These are phyloP conservation scores for Cyberlindnera bimundalis DNA, from an alignment of 805 yeast species.

Conservation along the genomic window DNA sequence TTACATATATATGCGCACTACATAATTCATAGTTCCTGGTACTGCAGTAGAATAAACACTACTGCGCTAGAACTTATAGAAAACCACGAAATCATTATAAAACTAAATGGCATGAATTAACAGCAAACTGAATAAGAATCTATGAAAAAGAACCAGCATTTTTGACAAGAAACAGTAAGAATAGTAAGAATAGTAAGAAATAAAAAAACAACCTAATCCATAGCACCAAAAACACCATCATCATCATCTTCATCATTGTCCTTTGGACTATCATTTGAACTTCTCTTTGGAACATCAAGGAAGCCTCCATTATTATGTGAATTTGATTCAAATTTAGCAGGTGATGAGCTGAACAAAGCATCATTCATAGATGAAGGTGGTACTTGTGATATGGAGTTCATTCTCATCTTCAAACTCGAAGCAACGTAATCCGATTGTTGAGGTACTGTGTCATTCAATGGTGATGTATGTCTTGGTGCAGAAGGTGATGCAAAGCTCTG, in stretches of 20 bases:
- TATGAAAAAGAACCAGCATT: too few species aligned
- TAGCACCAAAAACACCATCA: constrained; percentile 36
- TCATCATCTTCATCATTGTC: constrained; percentile 22
- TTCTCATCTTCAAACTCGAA: constrained; percentile 28
- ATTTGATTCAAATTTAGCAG: constrained; percentile 13
- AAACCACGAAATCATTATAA: too few species aligned
- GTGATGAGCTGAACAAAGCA: constrained; percentile 7
- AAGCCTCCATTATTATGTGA: constrained; percentile 31
- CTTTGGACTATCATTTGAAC: constrained; percentile 11
- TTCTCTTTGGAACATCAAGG: constrained; percentile 28
- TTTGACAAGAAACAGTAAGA: too few species aligned
- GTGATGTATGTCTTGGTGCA: constrained; percentile 8
- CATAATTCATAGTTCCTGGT: too few species aligned
- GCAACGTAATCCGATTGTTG: constrained; percentile 3
- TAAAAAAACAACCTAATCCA: constrained; percentile 27
- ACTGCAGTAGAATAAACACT: too few species aligned
- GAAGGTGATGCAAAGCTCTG: constrained; percentile 1
- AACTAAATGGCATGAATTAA: too few species aligned
- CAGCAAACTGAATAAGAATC: too few species aligned
- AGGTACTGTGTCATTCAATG: constrained; percentile 10
- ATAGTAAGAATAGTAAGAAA: neutral
- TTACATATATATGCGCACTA: too few species aligned
- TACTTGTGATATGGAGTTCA: constrained; percentile 42
- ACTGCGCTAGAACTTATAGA: too few species aligned
- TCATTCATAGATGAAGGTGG: constrained; percentile 36